Base-by-base conservation (phyloP, 768 basidiomycete species). In the Cubamyces sp. region DNA sequence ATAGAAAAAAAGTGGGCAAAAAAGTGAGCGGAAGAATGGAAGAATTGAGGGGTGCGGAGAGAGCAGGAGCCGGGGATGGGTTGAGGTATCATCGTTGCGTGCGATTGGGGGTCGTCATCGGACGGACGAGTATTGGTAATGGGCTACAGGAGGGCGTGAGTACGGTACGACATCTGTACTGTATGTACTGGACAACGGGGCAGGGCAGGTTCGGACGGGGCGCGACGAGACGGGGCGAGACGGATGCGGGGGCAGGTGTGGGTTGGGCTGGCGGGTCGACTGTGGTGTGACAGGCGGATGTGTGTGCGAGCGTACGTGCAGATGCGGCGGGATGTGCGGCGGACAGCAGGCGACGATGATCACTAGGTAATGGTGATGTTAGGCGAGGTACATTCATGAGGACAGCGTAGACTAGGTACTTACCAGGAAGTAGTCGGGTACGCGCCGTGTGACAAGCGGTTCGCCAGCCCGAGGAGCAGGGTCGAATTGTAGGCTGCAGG, bases 391-490 rank as follows among this genome's bases (percentile, higher is more conserved):
- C 16, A 12, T 9, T 6, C 19, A 16, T 7, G 11, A 7, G 25
- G 23, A 16, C 5, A 5, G 42, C 3, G 43, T 4, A 8, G 25
- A 34, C 15, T 15, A 28, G 9, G 12, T 15, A 80, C 87, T 71
- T 72, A 94, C 92, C 74, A 94, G 84, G 86, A 94, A 94, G 78
- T 94, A 94, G 78, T 94, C 92, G 72, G 92, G 92, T 77, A 94
- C 92, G 76, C 92, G 90, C 77, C 92, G 85, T 73, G 96, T 95
- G 66, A 99, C 97, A 62, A 98, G 87, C 51, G 97, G 97, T 76
- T 99, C 97, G 69, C 97, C 97, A 72, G 96, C 95, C 75, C 97
- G 84, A 70, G 97, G 97, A 69, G 97, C 97, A 73, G 97, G 97
- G 79, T 99, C 97, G 77, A 98, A 99, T 87, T 99, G 97, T 78